Conservation (phyloP, 805 yeast genomes). For the Metschnikowia noctiluminum region DNA sequence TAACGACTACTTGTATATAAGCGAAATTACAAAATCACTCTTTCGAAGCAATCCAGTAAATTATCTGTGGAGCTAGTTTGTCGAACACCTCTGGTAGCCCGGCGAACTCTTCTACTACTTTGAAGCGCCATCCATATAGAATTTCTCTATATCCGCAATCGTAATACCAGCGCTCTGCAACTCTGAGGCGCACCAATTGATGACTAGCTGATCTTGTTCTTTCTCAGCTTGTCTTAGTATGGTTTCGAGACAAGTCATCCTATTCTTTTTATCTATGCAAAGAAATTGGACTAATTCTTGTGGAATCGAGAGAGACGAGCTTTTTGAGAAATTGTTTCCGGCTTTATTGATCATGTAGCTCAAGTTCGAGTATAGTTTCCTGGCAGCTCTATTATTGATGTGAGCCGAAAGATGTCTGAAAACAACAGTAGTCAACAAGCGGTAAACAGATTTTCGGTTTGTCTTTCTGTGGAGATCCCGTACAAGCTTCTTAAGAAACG, state of each 20-base stretch:
- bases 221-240: conserved; percentile 23
- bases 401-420: conserved; percentile 17
- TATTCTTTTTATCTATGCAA: conserved; percentile 12
- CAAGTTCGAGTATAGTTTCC: conserved; percentile 16
- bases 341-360: conserved; percentile 8
- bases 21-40: neutral
- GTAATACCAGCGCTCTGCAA: conserved; percentile 26
- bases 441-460: conserved; percentile 1
- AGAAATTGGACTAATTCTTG: conserved; percentile 17
- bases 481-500: conserved; percentile 2
- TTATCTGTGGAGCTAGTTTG: neutral
- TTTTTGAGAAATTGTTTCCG: conserved; percentile 12
- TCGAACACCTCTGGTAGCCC: neutral
- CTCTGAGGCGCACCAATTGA: conserved; percentile 32
- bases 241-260: conserved; percentile 19
- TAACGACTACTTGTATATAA: conserved; percentile 7
- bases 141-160: conserved; percentile 7
- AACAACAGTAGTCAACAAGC: conserved; percentile 19
- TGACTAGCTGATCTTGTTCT: conserved; percentile 21
- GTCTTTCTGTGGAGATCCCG: conserved; percentile 1
- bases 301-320: conserved; percentile 22
- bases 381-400: conserved; percentile 21
- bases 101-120: neutral
- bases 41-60: neutral
- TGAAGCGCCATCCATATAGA: neutral